Evolutionary conservation across 257 asterid genomes (phyloP).

Genomic region (Solanum medicagineum): DNA sequence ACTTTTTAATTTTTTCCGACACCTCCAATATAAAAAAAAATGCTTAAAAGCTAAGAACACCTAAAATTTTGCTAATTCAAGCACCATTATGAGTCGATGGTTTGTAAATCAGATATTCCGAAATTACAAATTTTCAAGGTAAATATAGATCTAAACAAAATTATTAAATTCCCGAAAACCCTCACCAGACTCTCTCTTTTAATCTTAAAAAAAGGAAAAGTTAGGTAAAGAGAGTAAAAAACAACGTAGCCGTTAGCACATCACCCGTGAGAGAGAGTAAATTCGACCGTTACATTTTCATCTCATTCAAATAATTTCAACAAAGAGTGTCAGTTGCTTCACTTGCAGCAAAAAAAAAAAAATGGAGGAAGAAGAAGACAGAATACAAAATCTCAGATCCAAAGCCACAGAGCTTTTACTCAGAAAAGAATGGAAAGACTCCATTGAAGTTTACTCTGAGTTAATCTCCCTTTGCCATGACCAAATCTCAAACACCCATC

Average conservation of each 20-base stretch:
- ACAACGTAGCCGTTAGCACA: slow-evolving; percentile 12
- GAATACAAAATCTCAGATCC: slow-evolving; percentile 49
- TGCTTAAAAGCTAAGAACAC: too few species aligned
- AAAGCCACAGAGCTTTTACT: slow-evolving; percentile 71
- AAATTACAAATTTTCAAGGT: background rate
- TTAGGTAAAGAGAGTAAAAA: background rate
- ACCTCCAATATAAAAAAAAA: too few species aligned
- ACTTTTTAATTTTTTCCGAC: too few species aligned
- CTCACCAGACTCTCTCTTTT: background rate
- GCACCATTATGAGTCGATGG: background rate
- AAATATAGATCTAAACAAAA: background rate
- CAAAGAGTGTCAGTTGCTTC: background rate
- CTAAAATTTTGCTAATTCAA: too few species aligned
- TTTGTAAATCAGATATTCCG: background rate
- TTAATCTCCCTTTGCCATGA: slow-evolving; percentile 41
- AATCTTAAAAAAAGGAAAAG: background rate
- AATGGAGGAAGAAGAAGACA: slow-evolving; percentile 28
- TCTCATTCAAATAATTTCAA: slow-evolving; percentile 8
- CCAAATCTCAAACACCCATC: slow-evolving; percentile 11
- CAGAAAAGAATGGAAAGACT: slow-evolving; percentile 53
- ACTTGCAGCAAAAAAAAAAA: background rate
- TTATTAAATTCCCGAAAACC: background rate
- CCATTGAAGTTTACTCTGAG: slow-evolving; percentile 42
- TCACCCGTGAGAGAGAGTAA: background rate
- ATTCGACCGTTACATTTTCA: slow-evolving; percentile 23